Conservation (phyloP, 1,139 yeast species). For the Kodamaea ohmeri region DNA sequence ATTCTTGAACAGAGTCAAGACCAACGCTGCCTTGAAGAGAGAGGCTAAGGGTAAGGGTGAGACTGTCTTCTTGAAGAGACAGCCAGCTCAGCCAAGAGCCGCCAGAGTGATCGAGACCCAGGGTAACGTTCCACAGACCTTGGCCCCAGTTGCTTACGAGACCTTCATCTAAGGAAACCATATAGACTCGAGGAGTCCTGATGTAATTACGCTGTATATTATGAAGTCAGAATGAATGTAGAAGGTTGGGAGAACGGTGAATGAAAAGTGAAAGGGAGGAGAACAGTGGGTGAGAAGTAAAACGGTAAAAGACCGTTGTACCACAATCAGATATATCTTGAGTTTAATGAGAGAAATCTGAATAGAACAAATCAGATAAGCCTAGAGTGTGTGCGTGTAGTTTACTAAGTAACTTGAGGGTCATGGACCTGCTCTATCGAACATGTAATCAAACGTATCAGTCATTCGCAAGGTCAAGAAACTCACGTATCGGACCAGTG, state of each 20-base stretch:
- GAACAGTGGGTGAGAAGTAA: too few species aligned
- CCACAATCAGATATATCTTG: too few species aligned
- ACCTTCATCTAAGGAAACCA: conserved; percentile 75
- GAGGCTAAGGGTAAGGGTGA: conserved; percentile 97
- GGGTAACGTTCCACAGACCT: conserved; percentile 88
- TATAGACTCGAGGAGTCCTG: conserved; percentile 9
- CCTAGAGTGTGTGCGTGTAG: not conserved
- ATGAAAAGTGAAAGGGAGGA: too few species aligned
- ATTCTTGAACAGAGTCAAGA: conserved; percentile 96
- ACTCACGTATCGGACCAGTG: conserved; percentile 2
- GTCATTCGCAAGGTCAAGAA: conserved; percentile 8
- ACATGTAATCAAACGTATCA: conserved; percentile 6
- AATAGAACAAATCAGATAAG: too few species aligned
- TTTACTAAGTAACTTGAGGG: not conserved
- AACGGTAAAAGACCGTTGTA: too few species aligned
- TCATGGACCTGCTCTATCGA: not conserved
- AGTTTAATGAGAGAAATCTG: too few species aligned
- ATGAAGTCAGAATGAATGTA: conserved; percentile 3
- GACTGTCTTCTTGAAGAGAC: conserved; percentile 92
- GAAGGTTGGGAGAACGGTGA: not conserved
- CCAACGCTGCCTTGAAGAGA: conserved; percentile 88
- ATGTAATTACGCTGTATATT: conserved; percentile 18
- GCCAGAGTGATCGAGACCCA: conserved; percentile 77
- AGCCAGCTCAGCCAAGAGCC: conserved; percentile 96
- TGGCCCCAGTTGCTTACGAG: conserved; percentile 99